Conservation (phyloP, 768 basidiomycete species). For the Pleurotus tuoliensis region DNA sequence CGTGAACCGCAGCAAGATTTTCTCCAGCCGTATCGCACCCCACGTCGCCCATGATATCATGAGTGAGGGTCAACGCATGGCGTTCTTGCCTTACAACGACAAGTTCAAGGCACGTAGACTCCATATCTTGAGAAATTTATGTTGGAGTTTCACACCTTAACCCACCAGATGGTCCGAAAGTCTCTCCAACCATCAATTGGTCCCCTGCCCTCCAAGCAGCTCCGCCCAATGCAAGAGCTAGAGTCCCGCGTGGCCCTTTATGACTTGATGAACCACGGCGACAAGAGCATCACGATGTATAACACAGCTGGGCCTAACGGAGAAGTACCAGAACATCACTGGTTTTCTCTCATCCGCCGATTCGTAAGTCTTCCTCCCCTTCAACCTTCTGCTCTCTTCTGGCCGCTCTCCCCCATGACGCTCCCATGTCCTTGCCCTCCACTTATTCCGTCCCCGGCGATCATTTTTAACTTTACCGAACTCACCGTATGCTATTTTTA, state of each 20-base stretch:
- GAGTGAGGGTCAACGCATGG: slow-evolving; percentile 21
- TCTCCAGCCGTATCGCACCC: slow-evolving; percentile 21
- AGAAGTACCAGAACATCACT: slow-evolving; percentile 22
- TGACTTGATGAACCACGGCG: slow-evolving; percentile 17
- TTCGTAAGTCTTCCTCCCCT: slow-evolving; percentile 16
- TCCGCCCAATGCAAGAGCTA: slow-evolving; percentile 19
- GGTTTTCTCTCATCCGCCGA: slow-evolving; percentile 23
- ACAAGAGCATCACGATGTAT: slow-evolving; percentile 8
- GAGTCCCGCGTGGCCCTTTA: slow-evolving; percentile 21
- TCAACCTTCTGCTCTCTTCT: too few relatives aligned
- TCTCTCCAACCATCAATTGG: slow-evolving; percentile 18
- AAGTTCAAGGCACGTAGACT: slow-evolving; percentile 20
- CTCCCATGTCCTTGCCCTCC: too few relatives aligned
- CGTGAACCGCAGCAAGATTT: slow-evolving; percentile 19
- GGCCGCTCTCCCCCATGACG: too few relatives aligned
- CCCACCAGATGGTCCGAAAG: slow-evolving; percentile 16
- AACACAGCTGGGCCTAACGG: slow-evolving; percentile 11
- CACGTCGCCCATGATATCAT: slow-evolving; percentile 25
- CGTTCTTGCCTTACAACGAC: slow-evolving; percentile 22
- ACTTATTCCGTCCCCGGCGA: too few relatives aligned
- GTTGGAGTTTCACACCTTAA: background rate
- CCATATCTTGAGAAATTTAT: too few relatives aligned
- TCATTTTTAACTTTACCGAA: background rate
- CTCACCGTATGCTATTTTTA: background rate
- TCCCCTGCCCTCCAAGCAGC: slow-evolving; percentile 18